A percentile compares a stretch with the other conserved stretches of the same genome.
These are phyloP conservation scores for Leishmania martiniquensis DNA, from an alignment of 208 protist genomes.

Conservation along the genomic window DNA sequence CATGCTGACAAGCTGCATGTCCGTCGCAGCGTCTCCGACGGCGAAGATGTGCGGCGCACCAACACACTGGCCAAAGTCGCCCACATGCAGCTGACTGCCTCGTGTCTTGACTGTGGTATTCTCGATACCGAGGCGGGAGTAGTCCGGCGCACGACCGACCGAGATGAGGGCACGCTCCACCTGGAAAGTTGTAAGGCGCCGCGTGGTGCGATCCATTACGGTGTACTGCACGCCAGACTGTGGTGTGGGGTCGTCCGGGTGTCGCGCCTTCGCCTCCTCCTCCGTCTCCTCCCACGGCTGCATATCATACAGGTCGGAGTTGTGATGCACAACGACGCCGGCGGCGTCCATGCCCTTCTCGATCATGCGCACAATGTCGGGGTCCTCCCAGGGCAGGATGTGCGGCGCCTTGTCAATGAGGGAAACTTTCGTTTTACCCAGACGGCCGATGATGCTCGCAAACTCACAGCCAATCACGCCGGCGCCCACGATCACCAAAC, in stretches of 20 bases:
- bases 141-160: slow-evolving; percentile 68
- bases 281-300: slow-evolving; percentile 59
- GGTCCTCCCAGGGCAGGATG: slow-evolving; percentile 75
- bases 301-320: slow-evolving; percentile 76
- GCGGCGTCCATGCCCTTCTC: slow-evolving; percentile 40
- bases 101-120: slow-evolving; percentile 48
- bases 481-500: slow-evolving; percentile 76
- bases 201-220: slow-evolving; percentile 60
- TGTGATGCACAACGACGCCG: slow-evolving; percentile 73
- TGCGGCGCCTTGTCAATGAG: slow-evolving; percentile 70
- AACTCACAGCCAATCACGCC: slow-evolving; percentile 84
- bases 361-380: slow-evolving; percentile 56
- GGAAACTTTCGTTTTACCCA: slow-evolving; percentile 77
- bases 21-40: slow-evolving; percentile 62
- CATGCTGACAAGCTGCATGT: slow-evolving; percentile 60
- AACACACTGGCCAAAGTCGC: slow-evolving; percentile 54
- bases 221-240: slow-evolving; percentile 77
- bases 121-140: slow-evolving; percentile 60
- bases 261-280: slow-evolving; percentile 20
- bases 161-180: slow-evolving; percentile 76
- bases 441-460: slow-evolving; percentile 63
- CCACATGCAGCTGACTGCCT: slow-evolving; percentile 49
- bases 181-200: slow-evolving; percentile 58
- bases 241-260: slow-evolving; percentile 19
- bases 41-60: slow-evolving; percentile 59